Conservation (phyloP, 805 yeast genomes). For the Saturnispora quitensis region DNA sequence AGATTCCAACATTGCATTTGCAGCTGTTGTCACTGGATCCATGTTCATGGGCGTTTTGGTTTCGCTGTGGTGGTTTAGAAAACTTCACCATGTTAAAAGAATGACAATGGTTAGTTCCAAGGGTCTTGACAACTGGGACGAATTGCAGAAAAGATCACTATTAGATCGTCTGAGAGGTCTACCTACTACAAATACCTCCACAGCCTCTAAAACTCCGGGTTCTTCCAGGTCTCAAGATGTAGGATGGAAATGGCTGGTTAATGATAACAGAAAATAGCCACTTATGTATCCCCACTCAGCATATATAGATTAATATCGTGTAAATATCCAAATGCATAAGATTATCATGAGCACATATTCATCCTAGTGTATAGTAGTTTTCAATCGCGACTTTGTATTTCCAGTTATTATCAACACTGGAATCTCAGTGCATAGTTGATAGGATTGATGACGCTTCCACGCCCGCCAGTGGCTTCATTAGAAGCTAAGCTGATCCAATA, state of each 20-base stretch:
- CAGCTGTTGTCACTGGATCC: slow-evolving; percentile 43
- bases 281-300: not conserved
- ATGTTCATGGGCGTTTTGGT: slow-evolving; percentile 44
- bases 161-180: slow-evolving; percentile 10
- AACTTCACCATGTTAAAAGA: slow-evolving; percentile 52
- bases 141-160: slow-evolving; percentile 14
- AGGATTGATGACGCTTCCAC: not conserved
- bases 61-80: slow-evolving; percentile 47
- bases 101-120: slow-evolving; percentile 48
- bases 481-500: slow-evolving; percentile 55
- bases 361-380: not conserved
- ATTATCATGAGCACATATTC: not conserved
- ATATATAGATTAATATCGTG: not conserved
- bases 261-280: slow-evolving; percentile 27
- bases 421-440: not conserved
- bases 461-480: slow-evolving; percentile 13
- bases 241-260: slow-evolving; percentile 48
- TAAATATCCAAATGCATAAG: not conserved
- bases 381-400: not conserved
- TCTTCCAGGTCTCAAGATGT: slow-evolving; percentile 30
- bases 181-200: not conserved
- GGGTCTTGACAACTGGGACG: slow-evolving; percentile 22
- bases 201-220: slow-evolving; percentile 1
- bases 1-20: slow-evolving; percentile 57
- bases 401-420: not conserved